Percentiles rank a stretch among this genome's conserved stretches.
These are phyloP conservation scores for Bipolaris gigantea DNA, from an alignment of 2,329 filamentous ascomycete species.

Conservation along the genomic window DNA sequence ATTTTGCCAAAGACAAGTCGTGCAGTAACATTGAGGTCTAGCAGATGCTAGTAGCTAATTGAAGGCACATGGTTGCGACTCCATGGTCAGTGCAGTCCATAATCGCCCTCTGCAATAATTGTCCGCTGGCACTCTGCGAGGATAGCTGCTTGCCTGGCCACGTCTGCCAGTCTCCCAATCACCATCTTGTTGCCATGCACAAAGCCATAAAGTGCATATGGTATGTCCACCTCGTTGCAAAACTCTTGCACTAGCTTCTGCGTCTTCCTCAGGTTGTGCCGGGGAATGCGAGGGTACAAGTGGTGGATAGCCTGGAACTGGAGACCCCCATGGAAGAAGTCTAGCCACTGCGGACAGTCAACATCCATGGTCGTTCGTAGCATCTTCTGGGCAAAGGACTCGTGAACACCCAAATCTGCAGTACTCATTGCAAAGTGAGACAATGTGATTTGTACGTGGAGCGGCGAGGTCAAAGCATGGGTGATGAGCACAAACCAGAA, in stretches of 20 bases:
- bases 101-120: constrained; percentile 42
- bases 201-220: constrained; percentile 64
- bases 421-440: constrained; percentile 75
- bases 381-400: constrained; percentile 71
- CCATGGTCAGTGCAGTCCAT: constrained; percentile 26
- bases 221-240: constrained; percentile 64
- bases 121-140: constrained; percentile 58
- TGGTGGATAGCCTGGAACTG: constrained; percentile 76
- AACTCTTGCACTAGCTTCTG: constrained; percentile 65
- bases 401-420: constrained; percentile 62
- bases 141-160: constrained; percentile 63
- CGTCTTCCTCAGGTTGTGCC: constrained; percentile 66
- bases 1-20: neutral
- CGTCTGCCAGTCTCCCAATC: constrained; percentile 58
- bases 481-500: constrained; percentile 65
- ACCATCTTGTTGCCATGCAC: constrained; percentile 64
- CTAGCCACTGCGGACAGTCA: constrained; percentile 70
- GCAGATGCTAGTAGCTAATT: neutral
- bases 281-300: constrained; percentile 67
- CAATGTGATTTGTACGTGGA: constrained; percentile 73
- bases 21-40: neutral
- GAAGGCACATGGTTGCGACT: neutral
- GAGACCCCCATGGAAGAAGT: constrained; percentile 71
- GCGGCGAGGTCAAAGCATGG: constrained; percentile 67
- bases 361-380: constrained; percentile 74